Conservation (phyloP, 176 grass and related monocot species). For the Puya raimondii region DNA sequence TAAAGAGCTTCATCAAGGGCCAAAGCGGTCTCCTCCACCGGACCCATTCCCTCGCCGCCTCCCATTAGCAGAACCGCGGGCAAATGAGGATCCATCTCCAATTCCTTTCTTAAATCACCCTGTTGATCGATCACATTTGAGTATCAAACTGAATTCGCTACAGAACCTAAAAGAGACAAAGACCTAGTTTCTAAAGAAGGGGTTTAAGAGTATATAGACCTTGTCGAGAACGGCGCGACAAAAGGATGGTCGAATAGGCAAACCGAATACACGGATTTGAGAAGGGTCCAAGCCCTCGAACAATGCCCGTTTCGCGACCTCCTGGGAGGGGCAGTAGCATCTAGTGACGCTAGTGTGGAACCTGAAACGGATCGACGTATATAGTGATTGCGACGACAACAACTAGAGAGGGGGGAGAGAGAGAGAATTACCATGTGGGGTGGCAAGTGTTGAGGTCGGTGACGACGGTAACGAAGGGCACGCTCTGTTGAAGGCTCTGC, state of each 20-base stretch:
- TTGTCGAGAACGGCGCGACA: slow-evolving; percentile 60
- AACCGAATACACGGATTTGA: slow-evolving; percentile 61
- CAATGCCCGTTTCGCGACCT: slow-evolving; percentile 58
- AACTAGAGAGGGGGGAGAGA: background rate
- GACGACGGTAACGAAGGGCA: slow-evolving; percentile 71
- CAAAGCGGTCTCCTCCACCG: slow-evolving; percentile 54
- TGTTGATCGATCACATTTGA: slow-evolving; percentile 17
- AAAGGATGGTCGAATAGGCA: slow-evolving; percentile 83
- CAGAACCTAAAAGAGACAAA: too few relatives aligned
- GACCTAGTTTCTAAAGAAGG: background rate
- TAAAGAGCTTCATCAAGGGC: slow-evolving; percentile 58
- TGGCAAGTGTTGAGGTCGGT: slow-evolving; percentile 85
- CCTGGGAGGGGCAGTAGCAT: slow-evolving; percentile 75
- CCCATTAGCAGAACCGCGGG: slow-evolving; percentile 79
- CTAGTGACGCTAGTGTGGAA: slow-evolving; percentile 71
- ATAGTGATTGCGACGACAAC: background rate
- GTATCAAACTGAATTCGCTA: background rate
- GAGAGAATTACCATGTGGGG: slow-evolving; percentile 57
- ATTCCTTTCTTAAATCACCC: slow-evolving; percentile 54
- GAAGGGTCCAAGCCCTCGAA: slow-evolving; percentile 46
- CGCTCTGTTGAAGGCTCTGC: slow-evolving; percentile 61
- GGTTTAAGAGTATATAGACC: slow-evolving; percentile 17
- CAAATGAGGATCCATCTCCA: slow-evolving; percentile 46
- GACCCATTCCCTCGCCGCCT: slow-evolving; percentile 81
- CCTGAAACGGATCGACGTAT: slow-evolving; percentile 21